Evolutionary conservation across 306 rosid genomes (phyloP).

Genomic region (Rosa multiflora): DNA sequence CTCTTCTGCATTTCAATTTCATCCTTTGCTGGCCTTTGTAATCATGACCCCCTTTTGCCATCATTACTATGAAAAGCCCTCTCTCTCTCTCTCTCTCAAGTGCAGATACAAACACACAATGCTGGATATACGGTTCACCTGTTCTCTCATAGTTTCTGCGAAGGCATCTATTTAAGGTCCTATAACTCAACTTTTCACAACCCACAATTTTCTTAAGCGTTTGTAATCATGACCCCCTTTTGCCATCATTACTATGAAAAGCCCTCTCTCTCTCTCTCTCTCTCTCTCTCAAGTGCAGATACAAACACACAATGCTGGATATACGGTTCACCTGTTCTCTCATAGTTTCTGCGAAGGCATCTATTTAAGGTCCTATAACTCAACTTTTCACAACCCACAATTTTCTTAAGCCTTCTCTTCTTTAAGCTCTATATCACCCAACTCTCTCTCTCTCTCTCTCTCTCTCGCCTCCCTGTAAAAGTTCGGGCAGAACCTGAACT

Average conservation of each 20-base stretch:
- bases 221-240: no score
- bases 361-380: conserved; percentile 24
- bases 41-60: conserved; percentile 67
- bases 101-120: no score
- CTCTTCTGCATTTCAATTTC: conserved; percentile 45
- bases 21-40: conserved; percentile 59
- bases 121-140: no score
- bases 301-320: background rate
- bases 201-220: no score
- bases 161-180: no score
- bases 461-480: conserved; percentile 33
- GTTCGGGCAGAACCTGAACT: background rate
- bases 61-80: conserved; percentile 61
- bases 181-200: no score
- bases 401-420: background rate
- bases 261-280: no score
- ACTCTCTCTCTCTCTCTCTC: conserved; percentile 23
- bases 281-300: conserved; percentile 9
- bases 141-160: no score
- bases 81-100: no score
- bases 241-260: no score
- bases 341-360: background rate
- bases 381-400: conserved; percentile 7
- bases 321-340: conserved; percentile 5
- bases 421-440: background rate